Evolutionary conservation across 2,329 filamentous ascomycete genomes (phyloP).

Genomic region (Thermothelomyces thermophilus): DNA sequence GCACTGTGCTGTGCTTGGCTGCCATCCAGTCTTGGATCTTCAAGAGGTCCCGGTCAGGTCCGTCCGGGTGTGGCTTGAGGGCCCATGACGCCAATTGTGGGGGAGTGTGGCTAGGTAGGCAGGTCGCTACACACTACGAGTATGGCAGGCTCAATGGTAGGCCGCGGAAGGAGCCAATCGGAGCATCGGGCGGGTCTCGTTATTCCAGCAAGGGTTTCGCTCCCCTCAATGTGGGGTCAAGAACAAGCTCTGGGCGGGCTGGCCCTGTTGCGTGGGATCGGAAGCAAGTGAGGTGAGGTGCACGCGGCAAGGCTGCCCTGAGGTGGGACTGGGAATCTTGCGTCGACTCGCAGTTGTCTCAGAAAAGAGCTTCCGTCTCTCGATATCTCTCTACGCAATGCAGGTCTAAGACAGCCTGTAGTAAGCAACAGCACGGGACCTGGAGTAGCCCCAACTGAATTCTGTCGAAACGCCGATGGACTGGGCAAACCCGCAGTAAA

Average conservation of each 20-base stretch:
- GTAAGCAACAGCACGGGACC: background rate
- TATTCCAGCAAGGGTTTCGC: background rate
- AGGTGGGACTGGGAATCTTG: background rate
- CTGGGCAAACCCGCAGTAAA: conserved; percentile 2
- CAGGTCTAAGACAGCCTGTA: background rate
- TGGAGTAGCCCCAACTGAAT: background rate
- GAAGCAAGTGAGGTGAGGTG: background rate
- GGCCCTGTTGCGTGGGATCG: background rate
- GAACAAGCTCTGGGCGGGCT: background rate
- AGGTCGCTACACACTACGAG: too few relatives aligned
- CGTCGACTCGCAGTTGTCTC: background rate
- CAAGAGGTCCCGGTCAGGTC: background rate
- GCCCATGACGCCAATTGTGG: background rate
- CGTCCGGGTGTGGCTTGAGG: background rate
- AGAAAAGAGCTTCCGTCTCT: conserved; percentile 3
- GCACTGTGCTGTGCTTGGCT: background rate
- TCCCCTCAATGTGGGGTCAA: conserved; percentile 5
- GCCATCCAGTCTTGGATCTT: background rate
- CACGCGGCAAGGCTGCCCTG: background rate
- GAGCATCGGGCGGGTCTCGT: background rate
- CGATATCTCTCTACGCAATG: conserved; percentile 2
- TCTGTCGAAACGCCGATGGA: conserved; percentile 12
- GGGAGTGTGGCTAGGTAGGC: background rate
- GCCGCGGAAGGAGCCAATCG: background rate
- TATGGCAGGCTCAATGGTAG: too few relatives aligned